Evolutionary conservation across 192 early-diverging fungal species (phyloP).

Genomic region (Cladochytrium replicatum): DNA sequence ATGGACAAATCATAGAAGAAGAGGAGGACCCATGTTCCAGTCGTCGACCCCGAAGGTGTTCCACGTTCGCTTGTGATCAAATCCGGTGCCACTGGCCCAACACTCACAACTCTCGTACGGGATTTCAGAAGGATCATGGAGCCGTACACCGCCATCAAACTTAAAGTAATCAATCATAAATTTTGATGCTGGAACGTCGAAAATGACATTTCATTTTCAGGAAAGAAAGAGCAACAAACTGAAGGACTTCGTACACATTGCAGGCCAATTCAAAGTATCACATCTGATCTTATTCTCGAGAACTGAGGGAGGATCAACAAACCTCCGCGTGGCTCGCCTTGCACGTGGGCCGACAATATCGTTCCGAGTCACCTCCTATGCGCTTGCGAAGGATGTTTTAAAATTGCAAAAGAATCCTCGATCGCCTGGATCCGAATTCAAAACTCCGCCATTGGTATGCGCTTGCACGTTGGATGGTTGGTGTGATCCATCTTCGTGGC

Average conservation of each 20-base stretch:
- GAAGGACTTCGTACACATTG: conserved; percentile 84
- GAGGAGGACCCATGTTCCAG: conserved; percentile 41
- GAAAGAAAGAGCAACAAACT: conserved; percentile 88
- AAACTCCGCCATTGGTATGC: conserved; percentile 63
- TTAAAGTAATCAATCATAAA: conserved; percentile 35
- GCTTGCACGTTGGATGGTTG: conserved; percentile 23
- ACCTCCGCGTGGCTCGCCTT: conserved; percentile 74
- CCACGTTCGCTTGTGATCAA: conserved; percentile 90
- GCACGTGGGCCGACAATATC: conserved; percentile 90
- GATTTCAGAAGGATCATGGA: conserved; percentile 87
- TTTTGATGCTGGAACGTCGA: no score
- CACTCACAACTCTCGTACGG: conserved; percentile 66
- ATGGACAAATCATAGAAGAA: conserved; percentile 27
- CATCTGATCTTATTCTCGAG: conserved; percentile 85
- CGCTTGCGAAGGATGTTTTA: conserved; percentile 73
- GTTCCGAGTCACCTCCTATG: conserved; percentile 74
- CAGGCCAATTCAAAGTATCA: conserved; percentile 73
- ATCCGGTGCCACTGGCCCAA: conserved; percentile 45
- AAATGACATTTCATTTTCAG: conserved; percentile 13
- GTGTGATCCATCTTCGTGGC: conserved; percentile 11
- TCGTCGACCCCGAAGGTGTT: conserved; percentile 24
- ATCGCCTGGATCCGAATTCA: conserved; percentile 66
- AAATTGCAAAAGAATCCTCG: conserved; percentile 67
- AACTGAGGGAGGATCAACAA: conserved; percentile 55
- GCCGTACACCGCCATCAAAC: conserved; percentile 83